Evolutionary conservation across 2,329 filamentous ascomycete genomes (phyloP).

Genomic region (Colletotrichum tropicicola): DNA sequence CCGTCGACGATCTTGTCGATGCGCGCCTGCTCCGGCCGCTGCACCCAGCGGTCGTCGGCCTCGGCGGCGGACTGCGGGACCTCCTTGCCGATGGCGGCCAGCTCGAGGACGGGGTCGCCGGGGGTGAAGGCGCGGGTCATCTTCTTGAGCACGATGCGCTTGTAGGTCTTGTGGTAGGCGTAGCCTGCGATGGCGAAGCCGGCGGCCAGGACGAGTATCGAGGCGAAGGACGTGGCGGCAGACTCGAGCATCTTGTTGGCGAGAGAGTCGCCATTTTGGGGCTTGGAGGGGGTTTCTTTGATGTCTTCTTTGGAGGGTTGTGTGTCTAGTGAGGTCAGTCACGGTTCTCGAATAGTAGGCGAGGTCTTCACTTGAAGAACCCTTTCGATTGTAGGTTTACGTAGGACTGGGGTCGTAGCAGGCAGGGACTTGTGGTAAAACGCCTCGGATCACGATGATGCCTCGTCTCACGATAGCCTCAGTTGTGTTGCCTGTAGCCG

Average conservation of each 20-base stretch:
- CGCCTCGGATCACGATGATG: too few species aligned
- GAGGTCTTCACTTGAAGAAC: not conserved
- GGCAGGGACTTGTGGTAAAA: too few species aligned
- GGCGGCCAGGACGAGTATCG: constrained; percentile 74
- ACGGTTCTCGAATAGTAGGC: too few species aligned
- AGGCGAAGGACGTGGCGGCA: constrained; percentile 79
- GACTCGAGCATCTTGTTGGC: constrained; percentile 75
- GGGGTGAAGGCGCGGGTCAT: constrained; percentile 92
- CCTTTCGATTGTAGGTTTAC: too few species aligned
- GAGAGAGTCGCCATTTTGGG: constrained; percentile 43
- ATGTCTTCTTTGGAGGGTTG: constrained; percentile 5
- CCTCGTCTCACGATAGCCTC: too few species aligned
- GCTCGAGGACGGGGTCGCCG: constrained; percentile 87
- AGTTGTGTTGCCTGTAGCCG: not conserved
- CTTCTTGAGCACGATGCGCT: constrained; percentile 88
- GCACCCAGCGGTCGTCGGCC: constrained; percentile 77
- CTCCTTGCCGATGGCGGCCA: constrained; percentile 74
- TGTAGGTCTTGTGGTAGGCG: constrained; percentile 85
- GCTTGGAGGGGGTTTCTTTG: not conserved
- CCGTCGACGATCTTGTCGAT: constrained; percentile 88
- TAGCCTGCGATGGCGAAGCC: constrained; percentile 76
- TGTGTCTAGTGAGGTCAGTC: constrained; percentile 19
- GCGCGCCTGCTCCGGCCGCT: constrained; percentile 80
- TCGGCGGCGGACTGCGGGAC: constrained; percentile 53
- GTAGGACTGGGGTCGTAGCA: too few species aligned